Evolutionary conservation across 2,329 filamentous ascomycete species (phyloP).

Genomic region (Chalara sp.): DNA sequence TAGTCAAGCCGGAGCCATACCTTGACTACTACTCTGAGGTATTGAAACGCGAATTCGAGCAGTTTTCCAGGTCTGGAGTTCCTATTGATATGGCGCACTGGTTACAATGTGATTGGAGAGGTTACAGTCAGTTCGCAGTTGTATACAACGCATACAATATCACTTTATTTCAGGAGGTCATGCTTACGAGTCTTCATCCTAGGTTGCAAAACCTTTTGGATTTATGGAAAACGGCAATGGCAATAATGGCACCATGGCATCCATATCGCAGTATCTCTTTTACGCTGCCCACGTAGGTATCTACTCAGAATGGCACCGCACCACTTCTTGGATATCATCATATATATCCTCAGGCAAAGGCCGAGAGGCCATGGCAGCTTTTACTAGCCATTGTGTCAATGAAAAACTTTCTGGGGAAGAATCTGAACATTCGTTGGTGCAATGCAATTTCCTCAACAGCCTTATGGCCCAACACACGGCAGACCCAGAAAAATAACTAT

Average conservation of each 20-base stretch:
- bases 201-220: background rate
- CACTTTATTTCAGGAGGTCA: slow-evolving; percentile 15
- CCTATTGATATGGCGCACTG: slow-evolving; percentile 33
- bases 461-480: slow-evolving; percentile 27
- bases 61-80: slow-evolving; percentile 25
- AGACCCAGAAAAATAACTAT: background rate
- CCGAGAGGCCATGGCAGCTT: background rate
- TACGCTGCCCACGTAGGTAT: background rate
- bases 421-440: background rate
- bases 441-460: background rate
- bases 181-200: background rate
- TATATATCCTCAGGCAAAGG: background rate
- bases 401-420: background rate
- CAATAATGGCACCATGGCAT: slow-evolving; percentile 1
- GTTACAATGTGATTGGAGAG: slow-evolving; percentile 40
- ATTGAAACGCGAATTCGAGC: slow-evolving; percentile 29
- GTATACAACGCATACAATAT: slow-evolving; percentile 13
- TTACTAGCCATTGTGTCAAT: background rate
- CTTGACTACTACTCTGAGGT: slow-evolving; percentile 38
- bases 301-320: background rate
- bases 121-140: slow-evolving; percentile 30
- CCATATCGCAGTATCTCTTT: slow-evolving; percentile 1
- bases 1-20: slow-evolving; percentile 39
- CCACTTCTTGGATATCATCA: background rate
- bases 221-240: background rate